Evolutionary conservation across 208 protist genomes (phyloP).

Genomic region (Zelonia costaricensis): DNA sequence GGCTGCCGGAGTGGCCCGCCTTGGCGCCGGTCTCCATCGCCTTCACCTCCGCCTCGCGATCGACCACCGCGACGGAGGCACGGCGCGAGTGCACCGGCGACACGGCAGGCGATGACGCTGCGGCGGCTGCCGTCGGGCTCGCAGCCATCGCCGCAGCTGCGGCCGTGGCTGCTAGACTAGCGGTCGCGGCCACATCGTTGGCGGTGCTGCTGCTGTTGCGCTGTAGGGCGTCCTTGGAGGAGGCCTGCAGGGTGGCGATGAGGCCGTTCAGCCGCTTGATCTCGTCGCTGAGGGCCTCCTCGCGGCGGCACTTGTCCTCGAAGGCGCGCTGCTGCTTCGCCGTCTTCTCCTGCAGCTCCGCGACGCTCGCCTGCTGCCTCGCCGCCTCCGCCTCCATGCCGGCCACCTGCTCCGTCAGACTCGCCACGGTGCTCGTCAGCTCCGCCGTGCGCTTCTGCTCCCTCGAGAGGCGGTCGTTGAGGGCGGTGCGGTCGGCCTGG

Average conservation of each 20-base stretch:
- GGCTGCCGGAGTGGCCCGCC: background rate
- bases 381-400: constrained; percentile 34
- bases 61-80: background rate
- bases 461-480: constrained; percentile 43
- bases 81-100: no score
- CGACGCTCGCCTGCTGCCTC: constrained; percentile 23
- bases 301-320: constrained; percentile 63
- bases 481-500: constrained; percentile 41
- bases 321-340: constrained; percentile 65
- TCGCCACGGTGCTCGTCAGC: constrained; percentile 17
- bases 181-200: background rate
- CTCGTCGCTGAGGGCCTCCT: constrained; percentile 44
- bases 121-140: no score
- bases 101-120: background rate
- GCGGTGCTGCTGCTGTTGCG: background rate
- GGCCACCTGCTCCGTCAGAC: constrained; percentile 20
- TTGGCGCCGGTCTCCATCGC: background rate
- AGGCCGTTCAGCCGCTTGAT: constrained; percentile 25
- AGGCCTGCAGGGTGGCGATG: constrained; percentile 8
- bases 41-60: background rate
- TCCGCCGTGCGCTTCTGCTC: constrained; percentile 57
- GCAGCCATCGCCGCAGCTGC: no score
- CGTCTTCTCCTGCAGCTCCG: constrained; percentile 49
- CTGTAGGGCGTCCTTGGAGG: constrained; percentile 2
- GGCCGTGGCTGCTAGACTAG: background rate